These are phyloP conservation scores for Orychophragmus violaceus DNA, from an alignment of 345 rosid genomes.

Conservation along the genomic window DNA sequence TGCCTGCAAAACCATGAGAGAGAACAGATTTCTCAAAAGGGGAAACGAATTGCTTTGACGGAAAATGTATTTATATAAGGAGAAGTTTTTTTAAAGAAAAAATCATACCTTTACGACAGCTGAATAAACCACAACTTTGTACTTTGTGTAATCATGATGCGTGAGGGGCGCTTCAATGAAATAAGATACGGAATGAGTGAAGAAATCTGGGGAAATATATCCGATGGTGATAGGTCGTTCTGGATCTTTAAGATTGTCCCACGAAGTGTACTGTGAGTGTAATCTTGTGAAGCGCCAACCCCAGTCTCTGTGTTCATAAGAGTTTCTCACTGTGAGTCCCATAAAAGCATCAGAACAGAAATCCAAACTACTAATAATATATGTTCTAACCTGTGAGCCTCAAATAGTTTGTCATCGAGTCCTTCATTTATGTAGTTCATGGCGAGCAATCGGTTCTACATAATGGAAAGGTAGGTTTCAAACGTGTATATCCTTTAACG, in stretches of 20 bases:
- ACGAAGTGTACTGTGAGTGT: constrained; percentile 62
- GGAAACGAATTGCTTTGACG: not conserved
- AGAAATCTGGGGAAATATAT: constrained; percentile 96
- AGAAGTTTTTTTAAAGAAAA: not conserved
- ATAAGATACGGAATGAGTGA: constrained; percentile 98
- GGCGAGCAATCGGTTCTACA: constrained; percentile 97
- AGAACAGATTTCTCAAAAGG: constrained; percentile 1
- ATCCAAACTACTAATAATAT: not conserved
- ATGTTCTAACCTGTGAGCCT: constrained; percentile 81
- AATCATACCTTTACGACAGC: constrained; percentile 88
- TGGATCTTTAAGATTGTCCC: constrained; percentile 91
- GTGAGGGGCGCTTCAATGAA: constrained; percentile 93
- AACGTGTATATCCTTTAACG: not conserved
- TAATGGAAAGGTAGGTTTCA: constrained; percentile 12
- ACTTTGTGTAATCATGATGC: constrained; percentile 71
- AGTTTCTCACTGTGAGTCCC: constrained; percentile 5
- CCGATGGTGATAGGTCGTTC: constrained; percentile 86
- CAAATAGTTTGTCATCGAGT: constrained; percentile 78
- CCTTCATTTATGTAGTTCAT: constrained; percentile 98
- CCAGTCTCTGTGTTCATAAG: constrained; percentile 75
- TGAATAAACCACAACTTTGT: constrained; percentile 92
- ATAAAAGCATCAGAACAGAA: constrained; percentile 1
- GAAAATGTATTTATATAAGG: not conserved
- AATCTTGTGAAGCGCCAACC: constrained; percentile 91
- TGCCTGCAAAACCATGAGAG: constrained; percentile 50